These are phyloP conservation scores for Liquidambar formosana DNA, from an alignment of 164 flowering plant species.

Conservation along the genomic window DNA sequence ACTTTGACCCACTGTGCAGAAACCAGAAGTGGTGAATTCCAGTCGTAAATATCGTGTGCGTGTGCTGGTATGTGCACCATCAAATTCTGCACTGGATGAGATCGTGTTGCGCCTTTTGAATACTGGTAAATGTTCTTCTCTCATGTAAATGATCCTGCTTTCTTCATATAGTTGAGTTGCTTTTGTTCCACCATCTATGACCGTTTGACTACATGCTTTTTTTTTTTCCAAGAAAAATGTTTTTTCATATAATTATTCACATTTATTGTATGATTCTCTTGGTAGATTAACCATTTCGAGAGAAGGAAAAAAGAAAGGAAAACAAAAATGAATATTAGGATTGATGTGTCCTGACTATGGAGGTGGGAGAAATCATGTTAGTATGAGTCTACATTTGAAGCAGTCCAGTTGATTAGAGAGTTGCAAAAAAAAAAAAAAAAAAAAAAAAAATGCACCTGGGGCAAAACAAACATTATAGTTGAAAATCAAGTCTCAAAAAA, in stretches of 20 bases:
- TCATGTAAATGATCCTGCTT: background rate
- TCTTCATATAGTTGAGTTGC: too few species aligned
- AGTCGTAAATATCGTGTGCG: constrained; percentile 90
- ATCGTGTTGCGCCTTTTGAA: constrained; percentile 84
- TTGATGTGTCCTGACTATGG: background rate
- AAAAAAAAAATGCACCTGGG: background rate
- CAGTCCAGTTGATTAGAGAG: background rate
- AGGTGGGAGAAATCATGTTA: background rate
- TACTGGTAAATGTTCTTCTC: constrained; percentile 46
- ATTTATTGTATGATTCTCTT: background rate
- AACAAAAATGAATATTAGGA: background rate
- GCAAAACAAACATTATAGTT: too few species aligned
- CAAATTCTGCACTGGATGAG: constrained; percentile 98
- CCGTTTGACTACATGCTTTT: too few species aligned
- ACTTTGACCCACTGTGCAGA: constrained; percentile 42
- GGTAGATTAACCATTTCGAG: background rate
- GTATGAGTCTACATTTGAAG: background rate
- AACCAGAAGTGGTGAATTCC: constrained; percentile 86
- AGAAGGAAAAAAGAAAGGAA: background rate
- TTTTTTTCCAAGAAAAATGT: too few species aligned
- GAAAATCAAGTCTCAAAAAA: too few species aligned
- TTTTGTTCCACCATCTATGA: too few species aligned
- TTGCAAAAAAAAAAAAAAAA: too few species aligned
- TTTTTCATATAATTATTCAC: background rate
- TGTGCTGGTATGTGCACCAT: constrained; percentile 97